Evolutionary conservation across 1,284 basidiomycete species (phyloP), one percentile per base, ranked within the genome.

Genomic region (Ustilago lituana): DNA sequence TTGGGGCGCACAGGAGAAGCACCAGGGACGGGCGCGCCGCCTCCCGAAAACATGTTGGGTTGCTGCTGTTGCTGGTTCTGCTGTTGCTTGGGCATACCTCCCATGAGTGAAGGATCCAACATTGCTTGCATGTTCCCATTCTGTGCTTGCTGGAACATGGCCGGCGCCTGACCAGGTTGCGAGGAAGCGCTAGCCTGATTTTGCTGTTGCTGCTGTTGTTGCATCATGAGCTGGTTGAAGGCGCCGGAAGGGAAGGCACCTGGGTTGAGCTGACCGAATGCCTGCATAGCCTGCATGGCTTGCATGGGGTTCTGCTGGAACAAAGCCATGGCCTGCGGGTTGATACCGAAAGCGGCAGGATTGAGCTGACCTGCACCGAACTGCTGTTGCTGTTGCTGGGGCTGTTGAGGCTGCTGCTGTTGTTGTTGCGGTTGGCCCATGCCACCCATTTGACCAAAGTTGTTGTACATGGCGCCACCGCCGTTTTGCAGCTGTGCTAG

Each of bases 231-330:
- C 52, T 71, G 68, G 12, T 59, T 58, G 51, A 64, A 64, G 27
- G 57, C 56, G 26, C 50, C 57, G 6, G 51, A 61, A 10, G 60
- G 66, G 22, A 70, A 60, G 4, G 56, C 56, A 32, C 51, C 60
- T 0, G 66, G 66, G 20, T 70, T 64, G 52, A 64, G 57, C 47
- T 64, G 60, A 20, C 66, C 61, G 11, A 71, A 43, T 1, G 62
- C 58, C 41, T 71, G 62, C 67, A 71, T 71, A 11, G 62, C 67
- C 43, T 70, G 61, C 61, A 70, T 64, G 4, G 66, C 66, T 31
- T 70, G 67, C 67, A 70, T 60, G 7, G 67, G 62, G 20, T 64
- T 65, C 54, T 71, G 67, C 46, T 61, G 57, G 20, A 71, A 62
- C 31, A 65, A 22, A 1, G 62, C 62, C 57, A 71, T 66, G 23